Evolutionary conservation across 768 basidiomycete species (phyloP).

Genomic region (Podaxis sp.): DNA sequence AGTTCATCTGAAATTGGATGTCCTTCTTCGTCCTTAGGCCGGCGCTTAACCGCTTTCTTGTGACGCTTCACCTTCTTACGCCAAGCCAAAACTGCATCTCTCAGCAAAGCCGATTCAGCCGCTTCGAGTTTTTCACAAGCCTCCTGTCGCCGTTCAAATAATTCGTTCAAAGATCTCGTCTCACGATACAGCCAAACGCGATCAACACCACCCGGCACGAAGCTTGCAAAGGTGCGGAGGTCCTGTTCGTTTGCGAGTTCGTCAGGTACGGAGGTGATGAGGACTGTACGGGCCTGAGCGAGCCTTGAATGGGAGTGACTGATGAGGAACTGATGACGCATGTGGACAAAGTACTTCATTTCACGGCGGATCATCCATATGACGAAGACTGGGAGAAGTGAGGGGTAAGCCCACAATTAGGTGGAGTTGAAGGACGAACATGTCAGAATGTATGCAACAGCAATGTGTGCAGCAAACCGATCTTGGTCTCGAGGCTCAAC

Average conservation of each 20-base stretch:
- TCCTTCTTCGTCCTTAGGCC: slow-evolving; percentile 29
- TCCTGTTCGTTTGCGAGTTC: slow-evolving; percentile 48
- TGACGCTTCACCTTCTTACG: slow-evolving; percentile 36
- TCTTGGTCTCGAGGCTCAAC: slow-evolving; percentile 34
- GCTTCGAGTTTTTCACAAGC: slow-evolving; percentile 55
- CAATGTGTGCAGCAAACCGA: slow-evolving; percentile 57
- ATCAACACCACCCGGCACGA: slow-evolving; percentile 69
- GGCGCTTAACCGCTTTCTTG: slow-evolving; percentile 29
- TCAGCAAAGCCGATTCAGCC: slow-evolving; percentile 51
- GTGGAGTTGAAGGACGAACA: slow-evolving; percentile 31
- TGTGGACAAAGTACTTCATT: slow-evolving; percentile 53
- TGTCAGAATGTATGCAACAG: slow-evolving; percentile 50
- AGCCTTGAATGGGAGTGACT: slow-evolving; percentile 55
- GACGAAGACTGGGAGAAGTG: slow-evolving; percentile 47
- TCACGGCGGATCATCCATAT: slow-evolving; percentile 59
- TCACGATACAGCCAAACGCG: slow-evolving; percentile 69
- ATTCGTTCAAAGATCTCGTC: slow-evolving; percentile 40
- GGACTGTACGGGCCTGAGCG: slow-evolving; percentile 67
- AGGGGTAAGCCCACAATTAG: not conserved
- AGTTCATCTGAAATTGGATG: slow-evolving; percentile 16
- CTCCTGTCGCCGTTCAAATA: slow-evolving; percentile 45
- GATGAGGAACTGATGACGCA: slow-evolving; percentile 60
- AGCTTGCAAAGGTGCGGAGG: slow-evolving; percentile 53
- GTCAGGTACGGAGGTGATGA: slow-evolving; percentile 63
- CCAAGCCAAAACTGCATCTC: slow-evolving; percentile 39